These are phyloP conservation scores for Teunomyces aglyptinius DNA, from an alignment of 805 yeast species.

Conservation along the genomic window DNA sequence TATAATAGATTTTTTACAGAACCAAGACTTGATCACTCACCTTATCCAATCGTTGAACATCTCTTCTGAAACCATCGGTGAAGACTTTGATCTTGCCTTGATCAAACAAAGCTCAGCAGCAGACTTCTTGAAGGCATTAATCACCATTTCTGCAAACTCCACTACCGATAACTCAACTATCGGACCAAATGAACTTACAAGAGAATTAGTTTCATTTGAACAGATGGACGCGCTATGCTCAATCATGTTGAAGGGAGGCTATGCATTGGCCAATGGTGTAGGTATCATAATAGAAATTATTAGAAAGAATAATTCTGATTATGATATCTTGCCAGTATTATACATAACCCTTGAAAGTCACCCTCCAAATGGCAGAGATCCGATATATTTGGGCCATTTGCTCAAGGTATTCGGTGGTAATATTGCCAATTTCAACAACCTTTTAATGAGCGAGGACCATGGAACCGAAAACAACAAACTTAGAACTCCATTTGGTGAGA, in stretches of 20 bases:
- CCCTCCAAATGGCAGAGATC: slow-evolving; percentile 49
- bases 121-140: slow-evolving; percentile 44
- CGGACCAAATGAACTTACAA: slow-evolving; percentile 46
- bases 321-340: slow-evolving; percentile 44
- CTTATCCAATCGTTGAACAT: slow-evolving; percentile 35
- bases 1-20: slow-evolving; percentile 43
- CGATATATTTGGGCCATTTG: slow-evolving; percentile 45
- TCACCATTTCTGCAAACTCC: slow-evolving; percentile 46
- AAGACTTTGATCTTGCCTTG: slow-evolving; percentile 18
- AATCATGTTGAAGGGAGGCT: slow-evolving; percentile 46
- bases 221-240: slow-evolving; percentile 35
- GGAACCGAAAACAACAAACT: slow-evolving; percentile 16
- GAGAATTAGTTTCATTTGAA: slow-evolving; percentile 40
- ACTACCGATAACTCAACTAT: slow-evolving; percentile 46
- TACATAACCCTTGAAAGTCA: slow-evolving; percentile 45
- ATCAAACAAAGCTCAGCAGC: slow-evolving; percentile 43
- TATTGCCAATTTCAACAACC: slow-evolving; percentile 35
- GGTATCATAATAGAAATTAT: slow-evolving; percentile 47
- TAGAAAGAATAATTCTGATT: slow-evolving; percentile 45
- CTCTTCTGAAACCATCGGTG: slow-evolving; percentile 3
- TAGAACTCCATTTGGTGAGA: slow-evolving; percentile 27
- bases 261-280: slow-evolving; percentile 48
- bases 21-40: slow-evolving; percentile 35
- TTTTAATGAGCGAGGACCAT: slow-evolving; percentile 25
- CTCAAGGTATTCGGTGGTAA: slow-evolving; percentile 39